Evolutionary conservation across 768 basidiomycete genomes (phyloP).

Genomic region (Crepidotus variabilis): DNA sequence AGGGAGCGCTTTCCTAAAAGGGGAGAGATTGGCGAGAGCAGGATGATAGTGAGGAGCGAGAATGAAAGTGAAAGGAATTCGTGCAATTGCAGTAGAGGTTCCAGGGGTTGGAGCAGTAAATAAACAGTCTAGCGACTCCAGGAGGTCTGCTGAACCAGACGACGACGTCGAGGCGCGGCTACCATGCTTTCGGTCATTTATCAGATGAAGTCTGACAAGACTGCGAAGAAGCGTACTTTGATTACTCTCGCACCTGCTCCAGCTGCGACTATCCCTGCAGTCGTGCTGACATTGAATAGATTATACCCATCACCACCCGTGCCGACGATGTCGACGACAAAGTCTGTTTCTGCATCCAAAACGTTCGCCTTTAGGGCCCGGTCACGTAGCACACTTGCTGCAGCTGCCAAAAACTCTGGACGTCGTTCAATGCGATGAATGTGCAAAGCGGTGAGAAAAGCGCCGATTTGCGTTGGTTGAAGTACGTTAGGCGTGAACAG

Average conservation of each 20-base stretch:
- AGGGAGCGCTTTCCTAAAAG: conserved; percentile 80
- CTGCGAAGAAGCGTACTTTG: conserved; percentile 54
- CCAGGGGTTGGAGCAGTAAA: conserved; percentile 64
- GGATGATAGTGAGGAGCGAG: conserved; percentile 95
- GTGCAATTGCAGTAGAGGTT: conserved; percentile 53
- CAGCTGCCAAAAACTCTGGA: conserved; percentile 74
- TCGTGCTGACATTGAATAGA: conserved; percentile 95
- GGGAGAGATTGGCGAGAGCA: conserved; percentile 73
- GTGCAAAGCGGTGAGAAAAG: conserved; percentile 86
- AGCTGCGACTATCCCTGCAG: conserved; percentile 90
- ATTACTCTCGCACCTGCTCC: conserved; percentile 91
- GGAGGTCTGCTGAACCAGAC: conserved; percentile 90
- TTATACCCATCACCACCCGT: conserved; percentile 96
- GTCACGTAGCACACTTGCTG: conserved; percentile 70
- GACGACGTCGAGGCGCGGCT: conserved; percentile 88
- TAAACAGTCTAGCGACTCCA: conserved; percentile 77
- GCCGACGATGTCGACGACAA: conserved; percentile 78
- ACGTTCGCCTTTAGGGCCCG: conserved; percentile 63
- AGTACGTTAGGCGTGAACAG: conserved; percentile 63
- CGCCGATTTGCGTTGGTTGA: conserved; percentile 75
- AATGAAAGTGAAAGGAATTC: conserved; percentile 86
- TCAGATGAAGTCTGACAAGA: background rate
- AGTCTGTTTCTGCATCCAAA: conserved; percentile 59
- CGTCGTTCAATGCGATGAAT: conserved; percentile 73
- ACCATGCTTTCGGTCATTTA: conserved; percentile 62